Conservation (phyloP, 495 filamentous ascomycete species). For the Hypoxylon perforatum region DNA sequence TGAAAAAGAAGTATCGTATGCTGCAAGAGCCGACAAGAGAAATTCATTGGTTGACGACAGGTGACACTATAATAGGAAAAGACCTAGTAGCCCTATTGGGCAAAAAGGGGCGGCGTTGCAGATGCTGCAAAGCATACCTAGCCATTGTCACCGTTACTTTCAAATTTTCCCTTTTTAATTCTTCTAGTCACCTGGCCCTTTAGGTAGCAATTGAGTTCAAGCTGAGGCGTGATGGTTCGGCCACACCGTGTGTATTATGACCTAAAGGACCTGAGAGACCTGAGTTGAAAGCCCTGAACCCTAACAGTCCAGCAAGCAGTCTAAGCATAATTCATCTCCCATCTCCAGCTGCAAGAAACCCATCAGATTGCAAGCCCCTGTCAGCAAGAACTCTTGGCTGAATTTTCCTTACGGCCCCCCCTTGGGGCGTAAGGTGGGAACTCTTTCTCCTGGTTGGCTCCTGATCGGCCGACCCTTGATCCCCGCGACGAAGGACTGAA, state of each 20-base stretch:
- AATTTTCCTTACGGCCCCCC: slow-evolving; percentile 21
- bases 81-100: slow-evolving; percentile 6
- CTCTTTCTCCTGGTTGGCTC: slow-evolving; percentile 16
- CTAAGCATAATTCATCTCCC: too few relatives aligned
- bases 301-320: too few relatives aligned
- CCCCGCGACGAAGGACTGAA: slow-evolving; percentile 32
- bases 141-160: not conserved
- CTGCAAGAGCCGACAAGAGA: not conserved
- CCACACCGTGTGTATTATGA: too few relatives aligned
- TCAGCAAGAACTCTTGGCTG: slow-evolving; percentile 24
- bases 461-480: slow-evolving; percentile 7
- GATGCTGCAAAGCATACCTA: not conserved
- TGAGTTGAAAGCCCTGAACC: too few relatives aligned
- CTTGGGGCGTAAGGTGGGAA: not conserved
- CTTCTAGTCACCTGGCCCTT: too few relatives aligned
- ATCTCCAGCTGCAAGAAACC: slow-evolving; percentile 7
- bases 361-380: slow-evolving; percentile 8
- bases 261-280: not conserved
- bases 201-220: too few relatives aligned
- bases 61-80: slow-evolving; percentile 13
- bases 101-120: slow-evolving; percentile 2
- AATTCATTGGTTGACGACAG: slow-evolving; percentile 13
- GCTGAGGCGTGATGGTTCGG: too few relatives aligned
- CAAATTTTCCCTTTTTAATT: too few relatives aligned
- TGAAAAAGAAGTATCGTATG: not conserved